These are phyloP conservation scores for Brassica rapa DNA, from an alignment of 345 rosid genomes.

Conservation along the genomic window DNA sequence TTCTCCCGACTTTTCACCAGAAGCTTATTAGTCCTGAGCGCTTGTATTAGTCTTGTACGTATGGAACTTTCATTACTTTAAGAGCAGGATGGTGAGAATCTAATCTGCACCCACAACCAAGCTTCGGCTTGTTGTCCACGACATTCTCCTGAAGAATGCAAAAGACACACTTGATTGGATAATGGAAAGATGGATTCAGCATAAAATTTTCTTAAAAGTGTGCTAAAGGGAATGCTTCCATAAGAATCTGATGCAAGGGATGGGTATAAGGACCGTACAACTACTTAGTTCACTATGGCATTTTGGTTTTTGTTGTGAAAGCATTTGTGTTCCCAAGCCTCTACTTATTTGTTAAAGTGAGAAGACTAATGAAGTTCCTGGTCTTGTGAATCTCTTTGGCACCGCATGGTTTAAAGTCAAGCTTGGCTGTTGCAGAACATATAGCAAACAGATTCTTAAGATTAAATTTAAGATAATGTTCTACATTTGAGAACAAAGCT, in stretches of 20 bases:
- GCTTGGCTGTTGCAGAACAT: not conserved
- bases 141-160: too few species aligned
- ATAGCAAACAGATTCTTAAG: not conserved
- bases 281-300: not conserved
- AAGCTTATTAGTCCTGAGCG: conserved; percentile 56
- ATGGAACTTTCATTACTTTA: conserved; percentile 26
- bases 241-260: too few species aligned
- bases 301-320: not conserved
- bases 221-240: too few species aligned
- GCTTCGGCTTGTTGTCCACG: too few species aligned
- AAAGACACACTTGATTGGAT: too few species aligned
- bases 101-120: too few species aligned
- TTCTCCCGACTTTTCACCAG: conserved; percentile 36
- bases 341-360: not conserved
- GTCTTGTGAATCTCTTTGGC: not conserved
- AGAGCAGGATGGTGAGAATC: too few species aligned
- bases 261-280: too few species aligned
- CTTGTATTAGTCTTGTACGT: conserved; percentile 61
- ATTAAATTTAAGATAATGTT: not conserved
- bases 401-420: not conserved
- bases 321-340: not conserved
- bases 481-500: not conserved
- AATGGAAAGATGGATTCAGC: too few species aligned
- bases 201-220: too few species aligned
- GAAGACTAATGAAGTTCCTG: not conserved